A percentile compares a stretch with the other conserved stretches of the same genome.
These are phyloP conservation scores for Bauhinia variegata DNA, from an alignment of 306 rosid species.

Conservation along the genomic window DNA sequence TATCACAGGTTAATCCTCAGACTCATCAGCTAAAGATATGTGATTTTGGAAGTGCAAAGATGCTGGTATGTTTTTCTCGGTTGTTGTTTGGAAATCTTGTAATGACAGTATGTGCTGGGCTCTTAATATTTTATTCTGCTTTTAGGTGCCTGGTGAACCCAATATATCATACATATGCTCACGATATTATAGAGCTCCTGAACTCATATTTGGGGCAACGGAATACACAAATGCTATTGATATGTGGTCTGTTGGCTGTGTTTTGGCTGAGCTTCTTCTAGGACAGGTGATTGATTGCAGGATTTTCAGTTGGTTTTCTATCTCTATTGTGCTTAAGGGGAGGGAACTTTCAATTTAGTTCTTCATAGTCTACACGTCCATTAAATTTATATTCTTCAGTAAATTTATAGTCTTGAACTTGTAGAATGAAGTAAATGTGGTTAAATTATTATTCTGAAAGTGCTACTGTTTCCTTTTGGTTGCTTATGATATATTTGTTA, in stretches of 20 bases:
- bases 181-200: slow-evolving; percentile 93
- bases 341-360: neutral
- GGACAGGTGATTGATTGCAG: slow-evolving; percentile 67
- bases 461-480: neutral
- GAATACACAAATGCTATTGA: slow-evolving; percentile 93
- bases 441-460: neutral
- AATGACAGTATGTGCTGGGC: slow-evolving; percentile 2
- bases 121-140: slow-evolving; percentile 33
- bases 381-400: neutral
- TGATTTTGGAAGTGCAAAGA: slow-evolving; percentile 96
- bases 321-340: neutral
- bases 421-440: neutral
- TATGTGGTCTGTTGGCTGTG: slow-evolving; percentile 98
- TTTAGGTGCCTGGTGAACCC: slow-evolving; percentile 91
- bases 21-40: slow-evolving; percentile 91
- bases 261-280: slow-evolving; percentile 86
- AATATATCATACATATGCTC: slow-evolving; percentile 96
- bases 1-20: slow-evolving; percentile 71
- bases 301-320: neutral
- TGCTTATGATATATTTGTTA: slow-evolving; percentile 9
- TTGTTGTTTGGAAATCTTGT: neutral
- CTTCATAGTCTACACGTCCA: neutral
- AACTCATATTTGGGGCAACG: slow-evolving; percentile 97
- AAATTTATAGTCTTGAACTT: neutral
- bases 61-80: slow-evolving; percentile 62